Conservation (phyloP, 1,284 basidiomycete species). For the Exobasidium rhododendri region DNA sequence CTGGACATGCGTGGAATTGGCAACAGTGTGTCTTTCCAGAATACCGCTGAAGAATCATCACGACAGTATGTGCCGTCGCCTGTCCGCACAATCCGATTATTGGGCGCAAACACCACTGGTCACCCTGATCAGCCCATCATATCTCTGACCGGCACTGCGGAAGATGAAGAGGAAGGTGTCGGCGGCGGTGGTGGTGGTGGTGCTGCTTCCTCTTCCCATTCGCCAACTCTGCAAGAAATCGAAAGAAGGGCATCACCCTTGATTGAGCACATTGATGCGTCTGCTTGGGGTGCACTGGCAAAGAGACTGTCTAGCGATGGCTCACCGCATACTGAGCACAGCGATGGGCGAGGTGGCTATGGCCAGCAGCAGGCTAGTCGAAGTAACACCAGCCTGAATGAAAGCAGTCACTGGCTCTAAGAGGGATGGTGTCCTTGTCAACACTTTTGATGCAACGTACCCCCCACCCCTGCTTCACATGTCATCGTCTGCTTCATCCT, state of each 20-base stretch:
- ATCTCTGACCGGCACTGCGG: not conserved
- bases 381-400: not conserved
- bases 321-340: not conserved
- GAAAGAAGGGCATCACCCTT: slow-evolving; percentile 4
- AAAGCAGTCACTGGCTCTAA: not conserved
- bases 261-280: slow-evolving; percentile 7
- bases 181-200: not conserved
- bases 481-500: too few species aligned
- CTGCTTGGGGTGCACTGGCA: slow-evolving; percentile 10
- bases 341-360: not conserved
- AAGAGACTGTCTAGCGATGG: slow-evolving; percentile 4
- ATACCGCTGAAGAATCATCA: not conserved
- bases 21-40: not conserved
- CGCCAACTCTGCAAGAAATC: slow-evolving; percentile 8
- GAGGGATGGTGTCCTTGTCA: too few species aligned
- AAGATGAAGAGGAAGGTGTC: not conserved
- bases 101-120: not conserved
- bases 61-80: not conserved
- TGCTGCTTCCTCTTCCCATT: not conserved
- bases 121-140: not conserved
- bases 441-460: too few species aligned
- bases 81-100: not conserved
- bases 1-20: not conserved
- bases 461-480: too few species aligned
- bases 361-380: not conserved